Base-by-base conservation (phyloP, 176 grass and related monocot genomes). In the Oryza rufipogon region DNA sequence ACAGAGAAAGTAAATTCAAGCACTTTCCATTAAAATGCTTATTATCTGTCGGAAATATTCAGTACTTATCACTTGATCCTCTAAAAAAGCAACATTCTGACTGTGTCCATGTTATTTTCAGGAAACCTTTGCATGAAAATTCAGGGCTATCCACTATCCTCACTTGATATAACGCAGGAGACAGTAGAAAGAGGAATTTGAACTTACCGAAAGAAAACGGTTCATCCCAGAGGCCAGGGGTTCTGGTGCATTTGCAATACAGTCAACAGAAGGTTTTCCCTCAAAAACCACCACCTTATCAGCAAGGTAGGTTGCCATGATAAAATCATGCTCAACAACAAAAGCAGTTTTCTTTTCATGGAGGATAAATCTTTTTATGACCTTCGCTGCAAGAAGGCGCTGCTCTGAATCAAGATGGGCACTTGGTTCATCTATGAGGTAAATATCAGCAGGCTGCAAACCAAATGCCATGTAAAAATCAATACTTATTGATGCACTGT, bases 331-430 rank as follows among this genome's bases (percentile, higher is more conserved):
- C 79, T 94, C 90, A 26, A 94, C 92, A 0, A 92, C 75, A 78
- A 90, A 94, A 25, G 90, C 90, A 46, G 87, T 94, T 88, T 92
- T 94, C 87, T 92, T 94, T 61, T 82, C 81, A 70, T 92, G 90
- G 60, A 92, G 90, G 41, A 94, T 92, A 68, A 94, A 94, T 52
- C 92, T 88, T 83, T 92, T 94, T 42, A 92, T 92, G 32, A 94
- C 85, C 78, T 92, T 94, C 68, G 87, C 70, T 20, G 90, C 87
- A 63, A 94, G 44, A 82, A 94, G 84, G 39, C 90, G 90, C 68
- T 94, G 89, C 82, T 94, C 92, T 83, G 92, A 94, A 88, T 94
- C 92, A 45, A 94, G 87, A 87, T 94, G 85, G 6, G 90, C 90
- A 83, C 90, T 92, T 68, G 92, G 90, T 85, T 94, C 92, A 45